These are phyloP conservation scores for Benincasa hispida DNA, from an alignment of 306 rosid species.

Conservation along the genomic window DNA sequence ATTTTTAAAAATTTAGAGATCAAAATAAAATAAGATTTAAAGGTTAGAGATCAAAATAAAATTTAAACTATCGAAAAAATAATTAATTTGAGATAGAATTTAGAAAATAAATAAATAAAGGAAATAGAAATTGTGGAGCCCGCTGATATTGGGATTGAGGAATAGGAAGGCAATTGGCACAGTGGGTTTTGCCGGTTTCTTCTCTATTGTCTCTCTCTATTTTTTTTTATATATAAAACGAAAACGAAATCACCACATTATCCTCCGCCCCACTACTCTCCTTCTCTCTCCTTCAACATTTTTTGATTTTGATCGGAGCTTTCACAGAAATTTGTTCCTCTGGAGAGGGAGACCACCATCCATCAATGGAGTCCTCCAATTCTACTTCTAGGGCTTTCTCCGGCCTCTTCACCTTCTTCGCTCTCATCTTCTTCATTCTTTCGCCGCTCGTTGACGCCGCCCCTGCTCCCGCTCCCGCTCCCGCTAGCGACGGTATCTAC, in stretches of 20 bases:
- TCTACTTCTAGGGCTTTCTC: slow-evolving; percentile 16
- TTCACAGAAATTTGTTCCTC: background rate
- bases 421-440: slow-evolving; percentile 29
- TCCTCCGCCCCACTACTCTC: background rate
- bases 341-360: background rate
- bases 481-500: slow-evolving; percentile 54
- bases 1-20: too few species aligned
- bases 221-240: background rate
- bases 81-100: background rate
- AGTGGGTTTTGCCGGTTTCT: background rate
- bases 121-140: background rate
- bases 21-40: too few species aligned
- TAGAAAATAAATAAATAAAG: background rate
- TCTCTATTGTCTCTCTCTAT: background rate
- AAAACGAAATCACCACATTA: background rate
- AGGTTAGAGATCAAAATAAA: too few species aligned
- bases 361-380: slow-evolving; percentile 23
- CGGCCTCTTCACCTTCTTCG: slow-evolving; percentile 16
- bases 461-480: slow-evolving; percentile 38
- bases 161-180: background rate
- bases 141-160: background rate
- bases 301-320: background rate
- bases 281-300: background rate
- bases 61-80: too few species aligned
- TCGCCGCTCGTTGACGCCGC: slow-evolving; percentile 27